Evolutionary conservation across 768 basidiomycete species (phyloP), one percentile per base, ranked within the genome.

Genomic region (Postia placenta): DNA sequence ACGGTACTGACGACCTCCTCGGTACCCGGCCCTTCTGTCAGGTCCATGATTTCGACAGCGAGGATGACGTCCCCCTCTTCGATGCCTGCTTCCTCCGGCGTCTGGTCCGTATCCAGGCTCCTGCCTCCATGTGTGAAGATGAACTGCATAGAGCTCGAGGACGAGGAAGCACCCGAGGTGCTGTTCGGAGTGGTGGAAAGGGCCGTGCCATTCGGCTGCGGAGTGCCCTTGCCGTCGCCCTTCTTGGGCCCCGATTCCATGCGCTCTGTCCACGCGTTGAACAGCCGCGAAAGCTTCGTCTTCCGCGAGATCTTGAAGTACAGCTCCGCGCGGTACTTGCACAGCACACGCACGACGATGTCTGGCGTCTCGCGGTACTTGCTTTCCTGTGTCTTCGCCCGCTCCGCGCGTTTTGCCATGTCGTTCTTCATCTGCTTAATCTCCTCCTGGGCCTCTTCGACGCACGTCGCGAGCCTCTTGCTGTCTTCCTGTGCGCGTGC

Each of bases 281-380:
- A 90, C 48, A 92, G 73, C 48, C 85, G 77, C 48, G 83, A 81
- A 27, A 93, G 73, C 63, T 90, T 92, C 23, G 87, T 90, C 68
- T 92, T 92, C 64, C 91, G 85, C 7, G 87, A 88, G 56, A 93
- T 89, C 67, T 91, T 92, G 79, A 93, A 93, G 72, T 88, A 91
- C 36, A 93, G 75, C 60, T 93, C 90, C 3, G 90, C 88, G 39
- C 91, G 86, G 63, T 92, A 92, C 57, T 85, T 84, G 66, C 90
- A 92, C 43, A 86, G 73, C 55, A 93, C 88, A 64, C 90, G 92
- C 68, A 92, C 81, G 45, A 92, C 84, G 51, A 92, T 88, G 62
- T 93, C 87, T n/a, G 87, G 87, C 74, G 80, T 81, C 66, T 91
- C 88, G 49, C 84, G 82, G 61, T 81, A 89, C 66, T 90, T 91